phyloP scores from a whole-genome alignment of 192 early-diverging fungal species.

The Geranomyces variabilis region DNA sequence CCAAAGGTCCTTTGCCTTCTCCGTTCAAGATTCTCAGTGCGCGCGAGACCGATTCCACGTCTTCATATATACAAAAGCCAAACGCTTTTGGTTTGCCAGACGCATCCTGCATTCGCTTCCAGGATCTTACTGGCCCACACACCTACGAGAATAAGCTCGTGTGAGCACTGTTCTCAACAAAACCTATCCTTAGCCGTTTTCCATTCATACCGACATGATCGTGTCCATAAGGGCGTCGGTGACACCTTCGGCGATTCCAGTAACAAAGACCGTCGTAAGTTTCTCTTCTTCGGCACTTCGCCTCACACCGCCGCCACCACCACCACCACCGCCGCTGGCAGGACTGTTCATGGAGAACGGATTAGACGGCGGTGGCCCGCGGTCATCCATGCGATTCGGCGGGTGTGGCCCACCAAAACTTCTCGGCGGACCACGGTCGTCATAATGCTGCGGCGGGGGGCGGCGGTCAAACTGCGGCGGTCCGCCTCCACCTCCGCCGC shows the following conservation, averaged over 20 bases:
- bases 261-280: conserved; percentile 72
- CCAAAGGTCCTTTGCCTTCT: conserved; percentile 45
- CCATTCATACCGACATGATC: conserved; percentile 57
- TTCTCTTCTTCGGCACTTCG: conserved; percentile 51
- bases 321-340: background rate
- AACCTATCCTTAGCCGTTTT: conserved; percentile 7
- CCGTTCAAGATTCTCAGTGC: conserved; percentile 70
- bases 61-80: conserved; percentile 74
- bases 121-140: conserved; percentile 67
- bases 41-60: conserved; percentile 64
- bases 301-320: background rate
- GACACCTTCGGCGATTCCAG: conserved; percentile 69
- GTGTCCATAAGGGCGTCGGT: conserved; percentile 68
- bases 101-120: conserved; percentile 71
- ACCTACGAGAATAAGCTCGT: conserved; percentile 49
- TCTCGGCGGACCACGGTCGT: background rate
- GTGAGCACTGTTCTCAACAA: conserved; percentile 26
- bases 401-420: background rate
- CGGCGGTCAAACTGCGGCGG: conserved; percentile 16
- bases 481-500: no score
- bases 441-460: conserved; percentile 1
- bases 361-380: background rate
- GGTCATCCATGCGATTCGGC: background rate
- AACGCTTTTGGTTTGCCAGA: conserved; percentile 68
- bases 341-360: background rate